phyloP scores from a whole-genome alignment of 148 eudicot genomes.

The Arctostaphylos glauca region DNA sequence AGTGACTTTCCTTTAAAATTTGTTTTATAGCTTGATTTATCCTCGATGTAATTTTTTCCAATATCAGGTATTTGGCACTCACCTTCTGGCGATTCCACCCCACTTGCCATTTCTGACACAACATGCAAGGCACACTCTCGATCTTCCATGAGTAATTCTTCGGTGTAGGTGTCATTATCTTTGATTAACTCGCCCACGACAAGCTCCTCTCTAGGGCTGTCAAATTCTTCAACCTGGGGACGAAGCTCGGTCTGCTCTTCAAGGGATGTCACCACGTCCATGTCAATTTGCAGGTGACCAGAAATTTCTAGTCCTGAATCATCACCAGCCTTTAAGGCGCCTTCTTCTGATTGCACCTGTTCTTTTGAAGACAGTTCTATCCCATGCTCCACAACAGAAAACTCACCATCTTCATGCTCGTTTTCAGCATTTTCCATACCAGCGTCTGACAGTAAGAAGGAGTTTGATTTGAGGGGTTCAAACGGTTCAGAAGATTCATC shows the following conservation, averaged over 20 bases:
- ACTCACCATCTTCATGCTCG: slow-evolving; percentile 41
- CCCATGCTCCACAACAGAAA: slow-evolving; percentile 41
- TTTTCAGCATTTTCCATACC: slow-evolving; percentile 27
- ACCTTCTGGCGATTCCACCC: slow-evolving; percentile 47
- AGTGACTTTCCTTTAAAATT: slow-evolving; percentile 38
- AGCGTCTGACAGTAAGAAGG: slow-evolving; percentile 24
- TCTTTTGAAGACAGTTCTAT: slow-evolving; percentile 35
- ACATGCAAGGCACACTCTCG: slow-evolving; percentile 58
- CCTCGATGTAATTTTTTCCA: slow-evolving; percentile 32
- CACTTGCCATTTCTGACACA: slow-evolving; percentile 50
- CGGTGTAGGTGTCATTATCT: slow-evolving; percentile 33
- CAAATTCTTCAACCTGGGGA: slow-evolving; percentile 20
- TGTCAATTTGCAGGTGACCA: slow-evolving; percentile 19
- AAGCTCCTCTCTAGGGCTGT: slow-evolving; percentile 24
- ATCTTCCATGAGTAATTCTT: slow-evolving; percentile 63
- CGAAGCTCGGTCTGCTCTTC: slow-evolving; percentile 26
- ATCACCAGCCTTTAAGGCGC: slow-evolving; percentile 21
- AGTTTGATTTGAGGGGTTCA: slow-evolving; percentile 29
- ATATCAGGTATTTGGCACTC: slow-evolving; percentile 36
- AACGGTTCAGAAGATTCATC: slow-evolving; percentile 29
- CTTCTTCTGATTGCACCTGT: slow-evolving; percentile 29
- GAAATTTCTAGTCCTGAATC: slow-evolving; percentile 21
- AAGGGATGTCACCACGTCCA: slow-evolving; percentile 17
- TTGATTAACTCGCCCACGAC: slow-evolving; percentile 21
- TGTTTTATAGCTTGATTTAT: slow-evolving; percentile 29